Evolutionary conservation across 495 filamentous ascomycete species (phyloP).

Genomic region (Halenospora varia): DNA sequence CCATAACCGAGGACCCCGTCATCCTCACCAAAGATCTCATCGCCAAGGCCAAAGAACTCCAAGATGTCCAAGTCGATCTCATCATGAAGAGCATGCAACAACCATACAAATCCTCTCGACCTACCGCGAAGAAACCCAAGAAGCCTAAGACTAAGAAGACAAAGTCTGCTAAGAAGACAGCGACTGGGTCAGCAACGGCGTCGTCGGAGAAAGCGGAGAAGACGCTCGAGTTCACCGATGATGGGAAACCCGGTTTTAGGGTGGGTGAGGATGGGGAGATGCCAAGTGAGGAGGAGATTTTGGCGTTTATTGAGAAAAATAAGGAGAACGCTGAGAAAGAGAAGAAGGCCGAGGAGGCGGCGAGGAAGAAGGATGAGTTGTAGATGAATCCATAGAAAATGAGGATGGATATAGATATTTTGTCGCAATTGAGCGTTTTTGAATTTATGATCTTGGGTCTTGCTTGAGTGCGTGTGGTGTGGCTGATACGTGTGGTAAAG

Average conservation of each 20-base stretch:
- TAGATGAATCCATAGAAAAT: slow-evolving; percentile 12
- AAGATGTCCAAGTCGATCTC: slow-evolving; percentile 63
- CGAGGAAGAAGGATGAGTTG: slow-evolving; percentile 54
- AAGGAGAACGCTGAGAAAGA: too few species aligned
- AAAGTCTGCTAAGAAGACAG: slow-evolving; percentile 2
- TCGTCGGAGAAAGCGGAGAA: slow-evolving; percentile 9
- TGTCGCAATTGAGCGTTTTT: background rate
- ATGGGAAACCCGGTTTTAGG: too few species aligned
- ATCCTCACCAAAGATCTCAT: slow-evolving; percentile 62
- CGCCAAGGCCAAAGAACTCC: slow-evolving; percentile 56
- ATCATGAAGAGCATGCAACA: slow-evolving; percentile 66
- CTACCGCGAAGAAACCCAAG: slow-evolving; percentile 37
- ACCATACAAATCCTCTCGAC: slow-evolving; percentile 51
- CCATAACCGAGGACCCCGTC: slow-evolving; percentile 64
- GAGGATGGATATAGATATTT: background rate
- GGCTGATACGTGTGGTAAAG: too few species aligned
- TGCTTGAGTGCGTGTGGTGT: too few species aligned
- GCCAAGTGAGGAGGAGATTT: slow-evolving; percentile 22
- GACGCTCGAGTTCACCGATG: slow-evolving; percentile 10
- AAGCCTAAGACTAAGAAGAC: slow-evolving; percentile 31
- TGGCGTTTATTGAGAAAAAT: slow-evolving; percentile 20
- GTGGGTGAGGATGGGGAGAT: slow-evolving; percentile 13
- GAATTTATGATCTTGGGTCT: too few species aligned
- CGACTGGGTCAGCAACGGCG: too few species aligned
- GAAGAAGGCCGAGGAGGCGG: background rate